These are phyloP conservation scores for Phytopythium montanum DNA, from an alignment of 352 stramenopile genomes.

Conservation along the genomic window DNA sequence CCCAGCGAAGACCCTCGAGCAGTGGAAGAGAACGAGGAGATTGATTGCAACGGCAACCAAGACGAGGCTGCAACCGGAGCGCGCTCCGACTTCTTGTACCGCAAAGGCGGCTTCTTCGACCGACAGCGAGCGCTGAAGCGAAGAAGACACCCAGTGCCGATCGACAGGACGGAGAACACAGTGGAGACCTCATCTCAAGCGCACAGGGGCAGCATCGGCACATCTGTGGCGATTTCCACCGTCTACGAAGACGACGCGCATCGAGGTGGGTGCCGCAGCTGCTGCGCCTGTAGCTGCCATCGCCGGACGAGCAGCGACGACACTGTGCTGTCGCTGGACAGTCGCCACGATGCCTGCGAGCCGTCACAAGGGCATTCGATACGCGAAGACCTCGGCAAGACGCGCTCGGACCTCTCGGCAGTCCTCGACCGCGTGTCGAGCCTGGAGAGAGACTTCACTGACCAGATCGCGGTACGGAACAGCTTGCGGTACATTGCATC, in stretches of 20 bases:
- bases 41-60: conserved; percentile 5
- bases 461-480: conserved; percentile 37
- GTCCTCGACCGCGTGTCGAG: conserved; percentile 33
- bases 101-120: conserved; percentile 78
- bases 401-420: conserved; percentile 17
- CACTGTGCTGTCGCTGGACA: neutral
- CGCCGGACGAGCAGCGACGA: neutral
- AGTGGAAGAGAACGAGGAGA: conserved; percentile 8
- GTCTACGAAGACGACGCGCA: conserved; percentile 10
- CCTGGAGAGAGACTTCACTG: conserved; percentile 35
- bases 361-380: neutral
- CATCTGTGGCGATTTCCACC: conserved; percentile 11
- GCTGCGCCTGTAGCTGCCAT: conserved; percentile 45
- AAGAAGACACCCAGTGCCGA: conserved; percentile 47
- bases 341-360: neutral
- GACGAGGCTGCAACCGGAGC: conserved; percentile 1
- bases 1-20: neutral
- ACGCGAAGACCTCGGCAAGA: neutral
- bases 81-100: conserved; percentile 73
- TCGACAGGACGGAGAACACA: conserved; percentile 15
- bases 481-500: neutral
- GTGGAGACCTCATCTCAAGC: conserved; percentile 1
- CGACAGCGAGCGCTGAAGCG: conserved; percentile 62
- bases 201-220: conserved; percentile 1
- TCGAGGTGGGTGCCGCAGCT: conserved; percentile 25